phyloP scores from a whole-genome alignment of 257 asterid genomes.

The Capsicum rhomboideum region DNA sequence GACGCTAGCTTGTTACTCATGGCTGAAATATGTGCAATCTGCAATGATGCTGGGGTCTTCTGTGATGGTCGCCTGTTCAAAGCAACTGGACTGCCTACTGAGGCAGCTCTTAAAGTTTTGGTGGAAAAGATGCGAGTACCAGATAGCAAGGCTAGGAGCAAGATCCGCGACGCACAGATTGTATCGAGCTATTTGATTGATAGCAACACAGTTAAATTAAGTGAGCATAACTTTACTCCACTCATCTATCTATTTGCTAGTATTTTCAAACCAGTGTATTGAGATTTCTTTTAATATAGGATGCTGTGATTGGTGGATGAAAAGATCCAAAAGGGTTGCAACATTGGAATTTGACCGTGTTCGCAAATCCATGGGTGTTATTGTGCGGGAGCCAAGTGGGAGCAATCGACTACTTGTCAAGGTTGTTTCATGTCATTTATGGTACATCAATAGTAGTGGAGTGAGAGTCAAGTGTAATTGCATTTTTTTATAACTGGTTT shows the following conservation, averaged over 20 bases:
- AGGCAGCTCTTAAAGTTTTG: slow-evolving; percentile 88
- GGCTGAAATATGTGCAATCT: slow-evolving; percentile 73
- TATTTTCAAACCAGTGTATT: not conserved
- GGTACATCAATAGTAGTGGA: not conserved
- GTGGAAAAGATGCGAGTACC: slow-evolving; percentile 88
- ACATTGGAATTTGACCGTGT: slow-evolving; percentile 83
- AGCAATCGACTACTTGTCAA: slow-evolving; percentile 80
- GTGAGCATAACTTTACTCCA: slow-evolving; percentile 17
- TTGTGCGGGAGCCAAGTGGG: slow-evolving; percentile 49
- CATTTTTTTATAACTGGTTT: not conserved
- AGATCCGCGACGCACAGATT: slow-evolving; percentile 36
- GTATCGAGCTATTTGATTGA: slow-evolving; percentile 56
- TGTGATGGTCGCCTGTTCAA: slow-evolving; percentile 52
- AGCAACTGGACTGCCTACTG: slow-evolving; percentile 80
- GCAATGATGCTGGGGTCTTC: slow-evolving; percentile 73
- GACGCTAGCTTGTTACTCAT: slow-evolving; percentile 50
- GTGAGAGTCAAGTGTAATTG: not conserved
- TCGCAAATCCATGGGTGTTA: slow-evolving; percentile 86
- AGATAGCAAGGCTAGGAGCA: slow-evolving; percentile 40
- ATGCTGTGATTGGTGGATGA: slow-evolving; percentile 71
- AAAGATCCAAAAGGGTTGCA: slow-evolving; percentile 56
- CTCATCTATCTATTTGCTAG: slow-evolving; percentile 1
- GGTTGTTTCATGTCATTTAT: slow-evolving; percentile 26
- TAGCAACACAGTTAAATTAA: slow-evolving; percentile 40
- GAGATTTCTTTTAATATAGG: not conserved